These are phyloP conservation scores for Neoboletus brunneissimus DNA, from an alignment of 768 basidiomycete genomes.

Conservation along the genomic window DNA sequence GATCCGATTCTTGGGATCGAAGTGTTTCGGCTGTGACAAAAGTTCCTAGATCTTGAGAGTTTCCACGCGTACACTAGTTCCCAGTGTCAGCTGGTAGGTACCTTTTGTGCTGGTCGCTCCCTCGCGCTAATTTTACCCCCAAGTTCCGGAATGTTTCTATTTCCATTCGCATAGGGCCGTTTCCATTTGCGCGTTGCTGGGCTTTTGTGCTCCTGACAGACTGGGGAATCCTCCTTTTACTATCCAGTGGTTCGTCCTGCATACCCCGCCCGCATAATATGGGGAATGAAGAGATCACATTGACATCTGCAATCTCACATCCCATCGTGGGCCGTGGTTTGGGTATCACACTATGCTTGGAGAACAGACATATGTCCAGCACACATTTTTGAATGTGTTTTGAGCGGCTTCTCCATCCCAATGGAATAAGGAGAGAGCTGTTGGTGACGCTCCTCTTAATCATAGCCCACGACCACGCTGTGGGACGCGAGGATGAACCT, in stretches of 20 bases:
- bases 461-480: background rate
- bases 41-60: background rate
- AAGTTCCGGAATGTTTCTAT: background rate
- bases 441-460: background rate
- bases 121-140: background rate
- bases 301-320: background rate
- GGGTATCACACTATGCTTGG: background rate
- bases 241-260: background rate
- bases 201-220: background rate
- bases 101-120: too few species aligned
- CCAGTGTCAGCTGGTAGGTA: background rate
- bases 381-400: background rate
- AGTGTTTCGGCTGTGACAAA: background rate
- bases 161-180: background rate
- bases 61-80: too few species aligned
- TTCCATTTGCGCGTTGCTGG: background rate
- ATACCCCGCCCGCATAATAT: background rate
- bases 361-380: background rate
- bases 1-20: background rate
- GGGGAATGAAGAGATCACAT: too few species aligned
- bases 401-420: background rate
- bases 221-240: background rate
- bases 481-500: background rate
- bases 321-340: background rate
- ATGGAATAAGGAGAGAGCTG: background rate